A percentile compares a stretch with the other conserved stretches of the same genome.
phyloP scores from a whole-genome alignment of 148 eudicot species.

The Arbutus unedo region DNA sequence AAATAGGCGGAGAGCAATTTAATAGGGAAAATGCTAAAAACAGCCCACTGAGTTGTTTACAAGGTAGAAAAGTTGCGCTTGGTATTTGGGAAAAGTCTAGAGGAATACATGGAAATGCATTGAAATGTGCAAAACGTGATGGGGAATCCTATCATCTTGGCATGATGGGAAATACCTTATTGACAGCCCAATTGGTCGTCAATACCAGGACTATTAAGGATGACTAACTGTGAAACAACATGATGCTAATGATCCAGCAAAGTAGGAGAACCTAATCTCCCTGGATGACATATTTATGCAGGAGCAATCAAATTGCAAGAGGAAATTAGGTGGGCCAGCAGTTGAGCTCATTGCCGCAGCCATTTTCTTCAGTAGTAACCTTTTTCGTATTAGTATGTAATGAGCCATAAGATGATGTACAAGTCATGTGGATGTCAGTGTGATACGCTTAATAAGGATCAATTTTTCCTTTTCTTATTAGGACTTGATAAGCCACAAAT shows the following conservation, averaged over 20 bases:
- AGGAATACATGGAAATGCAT: neutral
- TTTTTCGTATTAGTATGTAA: neutral
- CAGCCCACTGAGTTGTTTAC: neutral
- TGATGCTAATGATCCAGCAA: neutral
- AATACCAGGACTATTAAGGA: neutral
- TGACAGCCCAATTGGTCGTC: neutral
- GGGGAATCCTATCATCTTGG: neutral
- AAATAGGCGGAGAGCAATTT: neutral
- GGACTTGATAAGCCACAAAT: neutral
- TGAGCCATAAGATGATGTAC: neutral
- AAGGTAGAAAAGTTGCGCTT: neutral
- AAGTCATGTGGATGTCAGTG: neutral
- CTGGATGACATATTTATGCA: slow-evolving; percentile 8
- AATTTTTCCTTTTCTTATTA: neutral
- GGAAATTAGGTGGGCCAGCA: neutral
- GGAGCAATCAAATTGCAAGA: neutral
- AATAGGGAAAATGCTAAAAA: neutral
- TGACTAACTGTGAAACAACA: neutral
- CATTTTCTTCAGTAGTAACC: neutral
- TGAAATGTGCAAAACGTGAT: neutral
- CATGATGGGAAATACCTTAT: neutral
- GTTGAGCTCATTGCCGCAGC: neutral
- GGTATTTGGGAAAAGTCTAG: neutral
- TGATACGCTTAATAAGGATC: neutral
- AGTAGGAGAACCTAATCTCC: slow-evolving; percentile 2